phyloP scores from a whole-genome alignment of 2,329 filamentous ascomycete genomes.

The Bipolaris zeicola region DNA sequence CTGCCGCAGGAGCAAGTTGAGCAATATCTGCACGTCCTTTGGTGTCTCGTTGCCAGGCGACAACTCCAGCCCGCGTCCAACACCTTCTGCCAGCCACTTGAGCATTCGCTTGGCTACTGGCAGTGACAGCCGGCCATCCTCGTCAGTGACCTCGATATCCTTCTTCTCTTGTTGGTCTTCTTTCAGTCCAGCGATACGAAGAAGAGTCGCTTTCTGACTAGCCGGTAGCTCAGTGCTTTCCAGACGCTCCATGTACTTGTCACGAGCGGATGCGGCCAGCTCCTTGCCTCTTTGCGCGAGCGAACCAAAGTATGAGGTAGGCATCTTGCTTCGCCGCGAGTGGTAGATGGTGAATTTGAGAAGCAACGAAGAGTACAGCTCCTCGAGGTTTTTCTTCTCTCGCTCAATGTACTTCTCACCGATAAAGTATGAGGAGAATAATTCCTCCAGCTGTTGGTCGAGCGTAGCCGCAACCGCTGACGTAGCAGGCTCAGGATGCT shows the following conservation, averaged over 20 bases:
- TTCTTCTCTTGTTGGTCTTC: slow-evolving; percentile 77
- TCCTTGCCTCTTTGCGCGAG: slow-evolving; percentile 89
- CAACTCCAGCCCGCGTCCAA: slow-evolving; percentile 89
- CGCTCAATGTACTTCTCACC: slow-evolving; percentile 69
- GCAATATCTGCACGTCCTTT: slow-evolving; percentile 86
- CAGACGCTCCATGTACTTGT: slow-evolving; percentile 86
- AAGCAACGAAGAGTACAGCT: slow-evolving; percentile 85
- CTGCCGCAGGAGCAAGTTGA: slow-evolving; percentile 80
- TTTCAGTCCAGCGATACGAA: slow-evolving; percentile 81
- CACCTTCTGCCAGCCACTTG: slow-evolving; percentile 94
- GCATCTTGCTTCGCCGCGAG: slow-evolving; percentile 81
- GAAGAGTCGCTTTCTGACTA: slow-evolving; percentile 88
- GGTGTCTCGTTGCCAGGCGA: slow-evolving; percentile 85
- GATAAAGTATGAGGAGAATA: slow-evolving; percentile 70
- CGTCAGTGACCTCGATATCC: slow-evolving; percentile 88
- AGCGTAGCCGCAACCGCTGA: slow-evolving; percentile 76
- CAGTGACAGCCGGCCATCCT: slow-evolving; percentile 82
- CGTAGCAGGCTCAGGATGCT: slow-evolving; percentile 90
- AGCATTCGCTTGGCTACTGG: slow-evolving; percentile 97
- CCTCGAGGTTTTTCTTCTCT: slow-evolving; percentile 72
- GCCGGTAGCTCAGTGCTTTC: slow-evolving; percentile 87
- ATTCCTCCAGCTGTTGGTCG: slow-evolving; percentile 70
- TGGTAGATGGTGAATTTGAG: slow-evolving; percentile 99
- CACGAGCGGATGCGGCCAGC: slow-evolving; percentile 82
- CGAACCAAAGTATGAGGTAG: slow-evolving; percentile 90